Base-by-base conservation (phyloP, 768 basidiomycete genomes). In the Pulveroboletus sp. region DNA sequence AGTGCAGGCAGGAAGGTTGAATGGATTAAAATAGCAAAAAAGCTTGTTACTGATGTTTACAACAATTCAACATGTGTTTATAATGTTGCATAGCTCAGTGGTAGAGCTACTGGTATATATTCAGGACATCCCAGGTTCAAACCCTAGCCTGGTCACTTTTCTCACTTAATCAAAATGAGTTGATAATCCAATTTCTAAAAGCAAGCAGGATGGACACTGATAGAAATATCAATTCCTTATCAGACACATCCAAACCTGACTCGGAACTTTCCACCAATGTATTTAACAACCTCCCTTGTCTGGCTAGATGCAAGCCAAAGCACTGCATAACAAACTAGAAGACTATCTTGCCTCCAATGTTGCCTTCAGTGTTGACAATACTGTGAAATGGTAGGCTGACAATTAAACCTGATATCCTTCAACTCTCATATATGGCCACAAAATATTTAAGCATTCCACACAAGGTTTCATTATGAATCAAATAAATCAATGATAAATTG, bases 391-490 rank as follows among this genome's bases (percentile, higher is more conserved):
- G 52, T 54, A 48, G 40, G 5, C 6, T 1, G 17, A 50, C 1
- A 20, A 38, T 16, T 9, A 5, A 12, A 13, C 13, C 16, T 7
- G 2, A 12, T 43, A 34, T n/a, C 53, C 30, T n/a, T 0, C 19
- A 5, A 5, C 41, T 54, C 11, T 50, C 34, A 4, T 5, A 1
- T 14, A 53, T 53, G 52, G 52, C 39, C 4, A 5, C 45, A 13
- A 29, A 53, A 11, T 49, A 54, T 39, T 16, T 54, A 2, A 32
- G 17, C 16, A 54, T 54, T 3, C 42, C 45, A 8, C n/a, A n/a
- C n/a, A n/a, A n/a, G n/a, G 30, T 44, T 50, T 16, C n/a, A 29
- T 46, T 2, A 13, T 49, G 14, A n/a, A 19, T 36, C 9, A 17
- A n/a, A n/a, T n/a, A n/a, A n/a, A n/a, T n/a, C 16, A 36, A 10